Evolutionary conservation across 1,284 basidiomycete genomes (phyloP).

Genomic region (Pterula multifida): DNA sequence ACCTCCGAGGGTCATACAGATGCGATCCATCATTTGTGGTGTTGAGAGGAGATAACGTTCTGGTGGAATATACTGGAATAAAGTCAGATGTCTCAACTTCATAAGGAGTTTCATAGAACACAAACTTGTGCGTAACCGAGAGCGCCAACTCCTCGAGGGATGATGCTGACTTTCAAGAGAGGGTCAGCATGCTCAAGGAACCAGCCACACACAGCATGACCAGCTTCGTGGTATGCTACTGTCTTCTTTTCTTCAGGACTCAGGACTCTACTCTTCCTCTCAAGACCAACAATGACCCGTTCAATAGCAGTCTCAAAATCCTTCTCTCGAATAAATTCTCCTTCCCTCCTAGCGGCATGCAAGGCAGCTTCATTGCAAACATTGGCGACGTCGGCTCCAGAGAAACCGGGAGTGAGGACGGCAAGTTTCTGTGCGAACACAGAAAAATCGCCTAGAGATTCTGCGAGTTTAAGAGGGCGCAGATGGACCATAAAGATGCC

Average conservation of each 20-base stretch:
- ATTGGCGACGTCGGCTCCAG: constrained; percentile 97
- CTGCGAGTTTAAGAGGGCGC: constrained; percentile 66
- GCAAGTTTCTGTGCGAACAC: constrained; percentile 84
- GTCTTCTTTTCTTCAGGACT: constrained; percentile 97
- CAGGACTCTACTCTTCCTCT: constrained; percentile 89
- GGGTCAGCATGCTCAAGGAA: constrained; percentile 97
- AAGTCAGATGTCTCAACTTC: too few species aligned
- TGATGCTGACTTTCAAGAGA: constrained; percentile 95
- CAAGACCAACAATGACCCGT: constrained; percentile 93
- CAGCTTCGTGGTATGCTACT: constrained; percentile 98
- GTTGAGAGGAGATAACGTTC: constrained; percentile 95
- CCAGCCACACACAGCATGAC: constrained; percentile 97
- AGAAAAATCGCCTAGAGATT: constrained; percentile 42
- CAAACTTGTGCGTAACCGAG: constrained; percentile 90
- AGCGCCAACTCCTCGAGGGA: constrained; percentile 91
- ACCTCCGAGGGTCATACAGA: constrained; percentile 99
- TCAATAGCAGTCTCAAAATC: constrained; percentile 98
- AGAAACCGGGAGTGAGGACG: constrained; percentile 95
- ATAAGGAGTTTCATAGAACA: constrained; percentile 8
- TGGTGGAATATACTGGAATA: constrained; percentile 76
- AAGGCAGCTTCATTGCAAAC: constrained; percentile 98
- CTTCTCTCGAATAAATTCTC: constrained; percentile 69
- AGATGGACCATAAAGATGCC: constrained; percentile 95
- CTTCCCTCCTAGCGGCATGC: constrained; percentile 81
- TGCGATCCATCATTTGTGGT: constrained; percentile 89